Base-by-base conservation (phyloP, 2,329 filamentous ascomycete genomes). In the Cercospora sesami region DNA sequence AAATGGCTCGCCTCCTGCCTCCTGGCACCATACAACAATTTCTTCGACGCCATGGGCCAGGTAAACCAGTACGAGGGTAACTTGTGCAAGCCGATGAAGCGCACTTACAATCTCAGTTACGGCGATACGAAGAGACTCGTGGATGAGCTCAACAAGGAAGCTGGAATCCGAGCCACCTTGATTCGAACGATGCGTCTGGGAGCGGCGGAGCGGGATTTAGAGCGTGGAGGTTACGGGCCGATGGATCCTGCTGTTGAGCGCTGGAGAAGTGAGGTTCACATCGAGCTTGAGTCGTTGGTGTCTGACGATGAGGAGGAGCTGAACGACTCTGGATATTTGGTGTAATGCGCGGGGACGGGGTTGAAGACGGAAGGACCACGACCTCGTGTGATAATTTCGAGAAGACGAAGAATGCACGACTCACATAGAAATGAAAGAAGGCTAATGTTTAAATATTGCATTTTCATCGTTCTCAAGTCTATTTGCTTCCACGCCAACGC, bases 401-500 rank as follows among this genome's bases (percentile, higher is more conserved):
- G 21, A 18, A 53, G 12, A 30, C 23, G 8, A 2, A 8, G 48
- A 26, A 28, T 28, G 5, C 48, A 53, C 48, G 26, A 26, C 48
- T 53, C 14, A 16, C 23, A 53, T 28, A n/a, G 48, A 53, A 16
- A 28, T 53, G 48, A 30, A 53, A 53, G 23, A 53, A 16, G 48
- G 48, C 48, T 28, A 9, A 36, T 12, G 16, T 59, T 21, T 16
- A 16, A 58, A 2, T 4, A 21, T 59, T 31, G 4, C 4, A 36
- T 23, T 39, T 36, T 64, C 5, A 57, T 57, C 36, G 51, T 12
- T 26, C 10, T 55, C 31, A 60, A n/a, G 2, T 36, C 26, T 39
- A 65, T 39, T 45, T 33, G 58, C 67, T 66, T 68, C 62, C 67
- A 14, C 78, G 76, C 81, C 81, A 83, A 61, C 79, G 69, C 68